Evolutionary conservation across 73 alveolate genomes (phyloP).

Genomic region (Paramecium tetraurelia): DNA sequence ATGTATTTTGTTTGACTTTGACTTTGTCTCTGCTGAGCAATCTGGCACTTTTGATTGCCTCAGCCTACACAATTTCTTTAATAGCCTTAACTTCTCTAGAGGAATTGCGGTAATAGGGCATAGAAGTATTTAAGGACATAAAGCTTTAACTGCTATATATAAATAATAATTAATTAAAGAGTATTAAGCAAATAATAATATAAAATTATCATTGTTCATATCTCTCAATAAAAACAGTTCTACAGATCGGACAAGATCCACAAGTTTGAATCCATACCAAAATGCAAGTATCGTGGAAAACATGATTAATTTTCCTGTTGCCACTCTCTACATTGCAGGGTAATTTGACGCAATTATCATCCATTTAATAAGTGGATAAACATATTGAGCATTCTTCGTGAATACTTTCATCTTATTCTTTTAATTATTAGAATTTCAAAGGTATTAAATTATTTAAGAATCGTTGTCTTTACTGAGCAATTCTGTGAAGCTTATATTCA

Average conservation of each 20-base stretch:
- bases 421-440: not conserved
- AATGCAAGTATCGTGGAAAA: slow-evolving; percentile 18
- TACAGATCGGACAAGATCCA: not conserved
- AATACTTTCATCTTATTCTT: not conserved
- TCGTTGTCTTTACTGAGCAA: not conserved
- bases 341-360: not conserved
- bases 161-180: not conserved
- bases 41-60: slow-evolving; percentile 23
- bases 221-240: not conserved
- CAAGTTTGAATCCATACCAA: not conserved
- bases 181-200: not conserved
- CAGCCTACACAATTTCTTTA: not conserved
- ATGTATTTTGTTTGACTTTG: slow-evolving; percentile 11
- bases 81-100: slow-evolving; percentile 19
- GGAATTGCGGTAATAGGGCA: slow-evolving; percentile 15
- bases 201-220: not conserved
- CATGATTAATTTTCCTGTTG: not conserved
- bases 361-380: not conserved
- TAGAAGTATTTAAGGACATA: slow-evolving; percentile 40
- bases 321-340: not conserved
- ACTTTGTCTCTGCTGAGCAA: slow-evolving; percentile 22
- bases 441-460: not conserved
- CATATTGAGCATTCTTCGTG: not conserved
- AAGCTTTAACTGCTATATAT: not conserved
- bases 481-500: not conserved